Percentiles rank a stretch among this genome's conserved stretches.
phyloP scores from a whole-genome alignment of 2,329 filamentous ascomycete species.

The Clonostachys rosea region DNA sequence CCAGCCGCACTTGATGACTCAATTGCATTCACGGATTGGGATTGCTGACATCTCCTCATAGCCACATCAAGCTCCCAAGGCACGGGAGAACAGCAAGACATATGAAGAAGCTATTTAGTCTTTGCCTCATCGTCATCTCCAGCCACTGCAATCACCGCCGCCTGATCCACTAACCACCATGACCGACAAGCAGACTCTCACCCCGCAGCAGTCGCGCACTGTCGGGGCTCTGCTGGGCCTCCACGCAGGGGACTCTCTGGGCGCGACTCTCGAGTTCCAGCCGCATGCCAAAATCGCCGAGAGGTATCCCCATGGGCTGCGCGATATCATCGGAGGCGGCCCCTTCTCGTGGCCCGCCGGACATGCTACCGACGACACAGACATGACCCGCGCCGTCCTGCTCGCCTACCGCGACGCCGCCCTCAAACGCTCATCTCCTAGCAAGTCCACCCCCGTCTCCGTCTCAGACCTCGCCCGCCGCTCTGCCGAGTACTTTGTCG shows the following conservation, averaged over 20 bases:
- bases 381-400: slow-evolving; percentile 38
- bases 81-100: too few relatives aligned
- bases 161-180: too few relatives aligned
- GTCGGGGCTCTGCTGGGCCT: slow-evolving; percentile 39
- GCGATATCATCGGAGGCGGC: slow-evolving; percentile 38
- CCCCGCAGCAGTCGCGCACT: slow-evolving; percentile 14
- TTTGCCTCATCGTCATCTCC: too few relatives aligned
- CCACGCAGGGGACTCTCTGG: slow-evolving; percentile 40
- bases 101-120: too few relatives aligned
- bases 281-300: slow-evolving; percentile 22
- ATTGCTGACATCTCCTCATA: too few relatives aligned
- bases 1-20: too few relatives aligned
- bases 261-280: slow-evolving; percentile 37
- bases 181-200: too few relatives aligned
- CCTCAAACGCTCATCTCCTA: background rate
- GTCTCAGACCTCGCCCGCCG: slow-evolving; percentile 18
- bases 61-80: too few relatives aligned
- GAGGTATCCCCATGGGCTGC: slow-evolving; percentile 27
- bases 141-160: too few relatives aligned
- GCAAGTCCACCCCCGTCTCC: background rate
- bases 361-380: slow-evolving; percentile 42
- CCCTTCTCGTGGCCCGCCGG: slow-evolving; percentile 33
- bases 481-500: slow-evolving; percentile 30
- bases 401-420: slow-evolving; percentile 29
- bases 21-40: too few relatives aligned